Base-by-base conservation (phyloP, 179 eudicot genomes). In the Nepenthes alata region DNA sequence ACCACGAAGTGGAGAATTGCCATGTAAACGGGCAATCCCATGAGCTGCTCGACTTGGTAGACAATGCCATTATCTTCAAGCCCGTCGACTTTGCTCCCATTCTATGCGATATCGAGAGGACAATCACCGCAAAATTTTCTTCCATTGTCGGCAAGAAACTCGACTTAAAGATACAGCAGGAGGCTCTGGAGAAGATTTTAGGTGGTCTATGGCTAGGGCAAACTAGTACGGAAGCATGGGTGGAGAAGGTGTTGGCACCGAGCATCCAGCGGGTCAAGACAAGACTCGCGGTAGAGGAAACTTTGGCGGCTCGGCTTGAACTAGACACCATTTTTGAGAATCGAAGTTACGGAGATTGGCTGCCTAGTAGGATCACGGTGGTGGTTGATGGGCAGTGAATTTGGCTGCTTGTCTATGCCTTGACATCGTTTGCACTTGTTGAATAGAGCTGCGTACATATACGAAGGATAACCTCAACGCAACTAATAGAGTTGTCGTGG, bases 191-290 rank as follows among this genome's bases (percentile, higher is more conserved):
- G 63, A 87, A 78, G 77, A 89, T 93, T 57, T 0, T 80, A 14
- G 83, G 75, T 1, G 97, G 94, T 34, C 49, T 81, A 47, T 93
- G 93, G 94, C 75, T 82, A 4, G 98, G 96, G 45, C 68, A 72
- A 54, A 73, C 77, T 0, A 67, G 84, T 34, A 52, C 89, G 37
- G 89, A 86, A 39, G 75, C 86, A 4, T 81, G 96, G 96, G 57
- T 65, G 0, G 88, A 84, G 44, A 77, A 80, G 63, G 81, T 74
- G 7, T 61, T 93, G 60, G 60, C 70, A 49, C 95, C 98, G 0
- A 74, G 88, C 50, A 80, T 89, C 57, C 78, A 76, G n/a, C 75
- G 78, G 63, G 71, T 93, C 15, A 87, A 80, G 71, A 16, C 69
- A 0, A 64, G 61, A 7, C 55, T 77, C 5, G 80, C 67, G 16